Conservation (phyloP, 371 early-diverging fungal genomes). For the Circinella umbellata region DNA sequence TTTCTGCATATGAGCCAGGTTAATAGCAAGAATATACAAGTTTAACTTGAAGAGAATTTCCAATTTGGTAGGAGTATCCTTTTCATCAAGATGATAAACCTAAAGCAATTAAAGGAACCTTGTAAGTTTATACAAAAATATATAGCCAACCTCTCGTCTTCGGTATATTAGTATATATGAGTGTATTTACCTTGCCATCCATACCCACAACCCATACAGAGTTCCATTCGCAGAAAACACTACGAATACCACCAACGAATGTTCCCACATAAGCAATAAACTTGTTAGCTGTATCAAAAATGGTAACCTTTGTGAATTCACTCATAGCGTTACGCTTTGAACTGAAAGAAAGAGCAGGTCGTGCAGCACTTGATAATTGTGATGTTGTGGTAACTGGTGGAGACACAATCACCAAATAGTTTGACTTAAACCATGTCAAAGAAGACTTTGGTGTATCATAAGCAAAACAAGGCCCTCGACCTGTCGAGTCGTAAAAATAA, state of each 20-base stretch:
- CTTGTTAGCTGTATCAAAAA: slow-evolving; percentile 91
- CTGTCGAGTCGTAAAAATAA: slow-evolving; percentile 89
- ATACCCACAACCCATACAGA: slow-evolving; percentile 86
- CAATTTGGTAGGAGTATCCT: slow-evolving; percentile 84
- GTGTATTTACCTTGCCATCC: slow-evolving; percentile 69
- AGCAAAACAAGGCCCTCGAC: slow-evolving; percentile 92
- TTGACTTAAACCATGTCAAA: slow-evolving; percentile 76
- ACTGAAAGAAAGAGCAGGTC: slow-evolving; percentile 36
- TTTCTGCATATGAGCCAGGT: slow-evolving; percentile 76
- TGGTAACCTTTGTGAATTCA: slow-evolving; percentile 74
- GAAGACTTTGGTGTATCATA: slow-evolving; percentile 84
- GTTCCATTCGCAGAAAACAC: slow-evolving; percentile 87
- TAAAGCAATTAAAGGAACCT: slow-evolving; percentile 20
- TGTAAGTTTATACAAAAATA: no score
- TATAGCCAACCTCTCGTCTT: no score
- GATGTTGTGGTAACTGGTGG: slow-evolving; percentile 59
- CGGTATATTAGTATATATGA: not conserved
- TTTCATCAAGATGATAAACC: slow-evolving; percentile 85
- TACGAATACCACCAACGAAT: slow-evolving; percentile 71
- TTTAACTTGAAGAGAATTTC: slow-evolving; percentile 88
- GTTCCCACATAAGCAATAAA: slow-evolving; percentile 84
- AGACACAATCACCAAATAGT: slow-evolving; percentile 78
- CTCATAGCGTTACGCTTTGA: slow-evolving; percentile 32
- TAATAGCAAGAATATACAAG: slow-evolving; percentile 86
- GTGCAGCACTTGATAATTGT: slow-evolving; percentile 39